Conservation (phyloP, 129 eudicot species). For the Lactuca sativa region DNA sequence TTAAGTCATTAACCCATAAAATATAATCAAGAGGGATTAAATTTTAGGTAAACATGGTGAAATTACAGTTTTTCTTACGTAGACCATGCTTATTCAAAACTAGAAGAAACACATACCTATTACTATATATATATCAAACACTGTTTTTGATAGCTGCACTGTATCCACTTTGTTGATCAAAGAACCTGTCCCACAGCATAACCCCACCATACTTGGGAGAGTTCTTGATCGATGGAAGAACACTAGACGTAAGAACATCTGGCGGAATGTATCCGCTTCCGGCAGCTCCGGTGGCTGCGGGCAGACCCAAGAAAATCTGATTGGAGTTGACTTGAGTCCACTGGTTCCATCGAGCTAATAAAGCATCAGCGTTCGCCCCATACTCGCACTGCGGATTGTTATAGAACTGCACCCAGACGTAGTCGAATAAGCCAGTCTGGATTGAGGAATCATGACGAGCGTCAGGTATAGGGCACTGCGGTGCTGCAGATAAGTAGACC, state of each 20-base stretch:
- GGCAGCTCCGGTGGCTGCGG: constrained; percentile 56
- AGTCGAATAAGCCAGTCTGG: constrained; percentile 54
- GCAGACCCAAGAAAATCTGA: constrained; percentile 65
- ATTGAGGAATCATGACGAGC: constrained; percentile 34
- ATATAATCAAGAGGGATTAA: no score
- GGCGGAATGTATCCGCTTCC: constrained; percentile 59
- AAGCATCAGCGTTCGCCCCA: constrained; percentile 32
- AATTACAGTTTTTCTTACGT: no score
- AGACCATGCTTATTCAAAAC: constrained; percentile 2
- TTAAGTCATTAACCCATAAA: no score
- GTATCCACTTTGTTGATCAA: constrained; percentile 40
- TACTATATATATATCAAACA: constrained; percentile 6
- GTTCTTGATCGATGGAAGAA: constrained; percentile 56
- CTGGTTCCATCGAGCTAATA: constrained; percentile 53
- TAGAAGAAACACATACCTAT: constrained; percentile 6
- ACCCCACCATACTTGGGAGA: constrained; percentile 75
- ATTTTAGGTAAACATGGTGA: no score
- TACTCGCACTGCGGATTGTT: constrained; percentile 60
- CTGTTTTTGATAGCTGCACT: constrained; percentile 49
- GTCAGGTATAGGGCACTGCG: constrained; percentile 72
- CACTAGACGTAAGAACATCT: constrained; percentile 45
- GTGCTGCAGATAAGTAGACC: constrained; percentile 70
- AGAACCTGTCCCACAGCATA: constrained; percentile 68
- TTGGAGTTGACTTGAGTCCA: constrained; percentile 46
- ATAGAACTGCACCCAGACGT: constrained; percentile 76